Base-by-base conservation (phyloP, 257 asterid genomes). In the Nicotiana otophora region DNA sequence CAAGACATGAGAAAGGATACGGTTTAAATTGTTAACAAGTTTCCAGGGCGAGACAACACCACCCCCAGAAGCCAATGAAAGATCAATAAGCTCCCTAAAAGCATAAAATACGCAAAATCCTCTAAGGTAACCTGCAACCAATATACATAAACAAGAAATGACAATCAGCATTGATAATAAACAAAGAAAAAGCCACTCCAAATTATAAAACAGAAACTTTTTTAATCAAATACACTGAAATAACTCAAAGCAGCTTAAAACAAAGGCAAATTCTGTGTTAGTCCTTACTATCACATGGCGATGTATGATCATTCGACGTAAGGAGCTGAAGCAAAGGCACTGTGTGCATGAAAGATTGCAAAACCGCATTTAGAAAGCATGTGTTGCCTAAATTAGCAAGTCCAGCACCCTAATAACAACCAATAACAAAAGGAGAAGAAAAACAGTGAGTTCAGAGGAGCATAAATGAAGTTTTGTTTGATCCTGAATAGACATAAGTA, bases 341-440 rank as follows among this genome's bases (percentile, higher is more conserved):
- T 0, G 92, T 89, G 85, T 95, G 94, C 58, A 90, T 85, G 84
- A 92, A 90, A 85, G 95, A 95, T 83, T 95, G 97, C 90, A 95
- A 81, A 64, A 95, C 91, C 2, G 95, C 87, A 84, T 95, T 95
- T 53, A 95, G 83, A 81, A 92, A 95, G 90, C 99, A 94, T 20
- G 99, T 94, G 78, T 95, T 95, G 14, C 98, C 99, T 61, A 95
- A 85, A 86, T 94, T 94, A 26, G 74, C 88, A 81, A 95, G 83
- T 26, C 98, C 98, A 10, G 95, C 91, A 51, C 98, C 98, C 98
- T 95, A 85, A 20, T 58, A 80, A 83, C 30, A 26, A 9, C 6
- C 34, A 63, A 63, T 26, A 63, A 63, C 67, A 4, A 26, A 63
- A 11, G 68, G 8, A 26, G 17, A 12, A 23, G 31, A 26, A 63